A percentile compares a stretch with the other conserved stretches of the same genome.
phyloP scores from a whole-genome alignment of 1,284 basidiomycete species.

The Rhodofomes roseus region DNA sequence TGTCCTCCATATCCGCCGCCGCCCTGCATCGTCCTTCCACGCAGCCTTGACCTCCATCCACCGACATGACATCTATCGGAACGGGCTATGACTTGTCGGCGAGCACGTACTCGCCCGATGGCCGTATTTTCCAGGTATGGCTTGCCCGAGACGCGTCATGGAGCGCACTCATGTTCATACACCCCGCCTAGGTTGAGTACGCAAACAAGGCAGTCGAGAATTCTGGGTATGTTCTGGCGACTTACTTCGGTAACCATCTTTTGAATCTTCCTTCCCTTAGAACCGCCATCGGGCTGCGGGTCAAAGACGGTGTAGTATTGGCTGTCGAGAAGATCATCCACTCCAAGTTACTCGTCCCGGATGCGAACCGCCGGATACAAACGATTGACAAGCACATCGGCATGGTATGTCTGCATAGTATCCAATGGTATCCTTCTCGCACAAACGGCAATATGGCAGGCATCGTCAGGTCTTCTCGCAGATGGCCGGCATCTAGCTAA shows the following conservation, averaged over 20 bases:
- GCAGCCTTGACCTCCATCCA: constrained; percentile 18
- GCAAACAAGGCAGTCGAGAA: constrained; percentile 99
- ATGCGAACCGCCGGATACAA: constrained; percentile 90
- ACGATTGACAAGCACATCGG: constrained; percentile 93
- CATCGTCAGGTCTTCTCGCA: constrained; percentile 90
- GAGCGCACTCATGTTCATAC: neutral
- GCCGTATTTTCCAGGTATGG: constrained; percentile 92
- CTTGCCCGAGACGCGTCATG: constrained; percentile 13
- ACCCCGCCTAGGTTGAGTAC: constrained; percentile 80
- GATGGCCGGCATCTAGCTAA: constrained; percentile 91
- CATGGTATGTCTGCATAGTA: constrained; percentile 45
- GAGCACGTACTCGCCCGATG: constrained; percentile 98
- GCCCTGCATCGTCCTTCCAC: constrained; percentile 1
- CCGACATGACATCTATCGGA: constrained; percentile 89
- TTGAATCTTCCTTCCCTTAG: constrained; percentile 35
- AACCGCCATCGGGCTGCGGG: constrained; percentile 87
- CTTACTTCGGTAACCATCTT: neutral
- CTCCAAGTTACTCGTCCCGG: constrained; percentile 94
- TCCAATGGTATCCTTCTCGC: neutral
- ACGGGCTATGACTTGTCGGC: constrained; percentile 99
- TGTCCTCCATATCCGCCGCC: constrained; percentile 2
- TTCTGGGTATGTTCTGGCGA: constrained; percentile 66
- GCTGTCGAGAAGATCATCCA: constrained; percentile 98
- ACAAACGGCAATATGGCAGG: constrained; percentile 41
- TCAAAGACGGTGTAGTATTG: constrained; percentile 91